These are phyloP conservation scores for Mortierella polycephala DNA, from an alignment of 371 early-diverging fungal species.

Conservation along the genomic window DNA sequence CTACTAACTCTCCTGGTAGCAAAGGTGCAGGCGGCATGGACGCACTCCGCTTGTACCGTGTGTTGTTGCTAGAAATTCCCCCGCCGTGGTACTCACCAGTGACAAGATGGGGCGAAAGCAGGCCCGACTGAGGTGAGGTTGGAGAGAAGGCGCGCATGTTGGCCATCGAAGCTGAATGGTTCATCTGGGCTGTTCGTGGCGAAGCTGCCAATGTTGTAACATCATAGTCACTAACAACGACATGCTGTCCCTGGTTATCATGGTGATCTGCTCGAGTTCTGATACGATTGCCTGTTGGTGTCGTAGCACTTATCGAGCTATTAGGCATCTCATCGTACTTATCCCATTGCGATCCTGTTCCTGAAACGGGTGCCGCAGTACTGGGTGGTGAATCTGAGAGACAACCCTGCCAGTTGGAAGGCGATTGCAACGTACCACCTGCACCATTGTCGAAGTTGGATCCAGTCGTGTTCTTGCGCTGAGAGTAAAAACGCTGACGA, in stretches of 20 bases:
- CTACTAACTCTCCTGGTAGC: constrained; percentile 1
- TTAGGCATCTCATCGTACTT: constrained; percentile 17
- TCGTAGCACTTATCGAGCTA: no score
- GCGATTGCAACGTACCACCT: constrained; percentile 6
- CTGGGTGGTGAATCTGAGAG: constrained; percentile 28
- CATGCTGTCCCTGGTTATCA: not conserved
- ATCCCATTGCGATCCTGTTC: constrained; percentile 31
- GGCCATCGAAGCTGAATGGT: constrained; percentile 18
- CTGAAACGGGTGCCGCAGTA: not conserved
- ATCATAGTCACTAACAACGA: not conserved
- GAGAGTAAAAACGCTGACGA: constrained; percentile 1
- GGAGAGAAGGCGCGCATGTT: constrained; percentile 29
- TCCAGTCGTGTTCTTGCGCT: constrained; percentile 20
- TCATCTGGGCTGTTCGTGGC: not conserved
- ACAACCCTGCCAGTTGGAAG: constrained; percentile 49
- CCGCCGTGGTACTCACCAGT: not conserved
- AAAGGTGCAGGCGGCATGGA: constrained; percentile 45
- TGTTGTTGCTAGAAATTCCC: constrained; percentile 6
- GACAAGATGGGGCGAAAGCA: not conserved
- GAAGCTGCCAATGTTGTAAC: not conserved
- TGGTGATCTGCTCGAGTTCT: not conserved
- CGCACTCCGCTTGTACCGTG: constrained; percentile 38
- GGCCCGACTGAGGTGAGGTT: constrained; percentile 10
- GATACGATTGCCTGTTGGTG: no score
- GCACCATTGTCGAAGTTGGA: constrained; percentile 16